These are phyloP conservation scores for Pseudocercospora pini-densiflorae DNA, from an alignment of 2,329 filamentous ascomycete species.

Conservation along the genomic window DNA sequence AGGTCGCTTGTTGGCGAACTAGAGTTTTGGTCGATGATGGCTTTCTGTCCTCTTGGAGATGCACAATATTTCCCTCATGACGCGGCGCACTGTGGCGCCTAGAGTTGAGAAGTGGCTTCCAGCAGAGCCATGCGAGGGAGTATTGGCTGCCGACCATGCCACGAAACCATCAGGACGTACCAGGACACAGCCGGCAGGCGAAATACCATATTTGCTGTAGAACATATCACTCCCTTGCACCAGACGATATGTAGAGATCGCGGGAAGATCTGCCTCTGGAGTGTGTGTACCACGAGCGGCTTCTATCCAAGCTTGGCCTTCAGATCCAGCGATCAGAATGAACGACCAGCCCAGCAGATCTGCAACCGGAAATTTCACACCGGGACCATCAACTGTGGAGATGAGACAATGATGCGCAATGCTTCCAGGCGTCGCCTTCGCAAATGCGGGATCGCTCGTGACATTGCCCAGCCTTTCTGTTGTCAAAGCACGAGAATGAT, in stretches of 20 bases:
- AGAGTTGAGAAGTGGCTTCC: no score
- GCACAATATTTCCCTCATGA: background rate
- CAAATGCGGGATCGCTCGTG: constrained; percentile 34
- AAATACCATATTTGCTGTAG: constrained; percentile 57
- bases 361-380: constrained; percentile 43
- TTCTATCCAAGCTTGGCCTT: constrained; percentile 53
- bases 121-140: no score
- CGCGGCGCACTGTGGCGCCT: no score
- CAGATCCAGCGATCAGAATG: constrained; percentile 51
- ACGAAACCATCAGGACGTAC: constrained; percentile 64
- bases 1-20: no score
- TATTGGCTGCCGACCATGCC: constrained; percentile 49
- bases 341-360: constrained; percentile 45
- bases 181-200: constrained; percentile 62
- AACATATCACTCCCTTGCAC: constrained; percentile 47
- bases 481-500: constrained; percentile 13
- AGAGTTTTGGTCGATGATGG: no score
- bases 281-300: constrained; percentile 44
- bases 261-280: background rate
- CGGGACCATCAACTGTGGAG: constrained; percentile 64
- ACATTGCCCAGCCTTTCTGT: constrained; percentile 15
- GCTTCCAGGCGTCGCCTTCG: constrained; percentile 10
- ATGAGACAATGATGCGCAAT: constrained; percentile 33
- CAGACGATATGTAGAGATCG: constrained; percentile 33
- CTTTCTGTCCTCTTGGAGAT: no score